Evolutionary conservation across 495 filamentous ascomycete genomes (phyloP).

Genomic region (Lineolata rhizophorae): DNA sequence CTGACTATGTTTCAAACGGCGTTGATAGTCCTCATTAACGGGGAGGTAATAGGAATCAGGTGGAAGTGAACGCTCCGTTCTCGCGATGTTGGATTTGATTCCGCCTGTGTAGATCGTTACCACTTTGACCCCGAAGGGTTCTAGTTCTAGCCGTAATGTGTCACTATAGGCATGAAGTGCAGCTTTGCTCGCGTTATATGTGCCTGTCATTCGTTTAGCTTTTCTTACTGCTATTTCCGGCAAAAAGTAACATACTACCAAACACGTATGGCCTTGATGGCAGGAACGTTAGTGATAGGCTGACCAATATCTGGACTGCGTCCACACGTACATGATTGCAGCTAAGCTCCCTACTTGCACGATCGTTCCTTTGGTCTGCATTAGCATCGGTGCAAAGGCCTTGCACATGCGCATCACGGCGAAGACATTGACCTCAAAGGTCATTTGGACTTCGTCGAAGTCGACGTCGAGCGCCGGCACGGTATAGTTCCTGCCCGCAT

Average conservation of each 20-base stretch:
- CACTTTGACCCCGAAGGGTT: conserved; percentile 24
- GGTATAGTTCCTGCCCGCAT: conserved; percentile 38
- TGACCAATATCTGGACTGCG: no score
- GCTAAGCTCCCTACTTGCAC: conserved; percentile 38
- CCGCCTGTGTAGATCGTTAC: conserved; percentile 35
- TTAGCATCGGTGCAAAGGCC: conserved; percentile 33
- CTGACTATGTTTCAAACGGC: conserved; percentile 33
- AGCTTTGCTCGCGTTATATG: conserved; percentile 43
- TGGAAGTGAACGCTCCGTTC: conserved; percentile 25
- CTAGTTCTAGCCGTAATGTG: conserved; percentile 33
- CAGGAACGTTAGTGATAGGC: conserved; percentile 3
- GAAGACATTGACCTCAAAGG: conserved; percentile 38
- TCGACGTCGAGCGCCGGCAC: conserved; percentile 37
- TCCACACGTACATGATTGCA: conserved; percentile 29
- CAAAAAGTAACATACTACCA: neutral
- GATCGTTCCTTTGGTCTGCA: conserved; percentile 35
- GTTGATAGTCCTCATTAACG: conserved; percentile 27
- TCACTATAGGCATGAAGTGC: conserved; percentile 38
- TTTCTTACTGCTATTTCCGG: conserved; percentile 10
- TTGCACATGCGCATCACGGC: conserved; percentile 37
- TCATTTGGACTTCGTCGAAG: conserved; percentile 25
- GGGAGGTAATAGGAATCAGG: conserved; percentile 29
- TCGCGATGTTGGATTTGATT: conserved; percentile 34
- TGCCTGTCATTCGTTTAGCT: conserved; percentile 16
- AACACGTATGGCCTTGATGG: neutral